These are phyloP conservation scores for Candida sanyiensis DNA, from an alignment of 805 yeast genomes.

Conservation along the genomic window DNA sequence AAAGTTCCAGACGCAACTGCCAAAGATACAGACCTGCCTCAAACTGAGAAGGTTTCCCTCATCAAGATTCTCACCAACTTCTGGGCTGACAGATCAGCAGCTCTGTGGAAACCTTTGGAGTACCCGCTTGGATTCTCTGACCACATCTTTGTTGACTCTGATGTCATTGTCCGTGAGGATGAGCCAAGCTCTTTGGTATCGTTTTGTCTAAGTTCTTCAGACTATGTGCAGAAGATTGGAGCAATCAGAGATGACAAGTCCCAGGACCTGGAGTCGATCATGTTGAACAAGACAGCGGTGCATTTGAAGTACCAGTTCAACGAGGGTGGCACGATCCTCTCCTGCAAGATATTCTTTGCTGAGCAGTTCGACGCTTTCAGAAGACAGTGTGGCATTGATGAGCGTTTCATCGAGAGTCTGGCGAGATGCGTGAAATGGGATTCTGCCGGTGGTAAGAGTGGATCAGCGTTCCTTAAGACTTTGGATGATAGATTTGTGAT, in stretches of 20 bases:
- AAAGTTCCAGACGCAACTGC: constrained; percentile 16
- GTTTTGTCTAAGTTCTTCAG: constrained; percentile 81
- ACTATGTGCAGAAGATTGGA: constrained; percentile 63
- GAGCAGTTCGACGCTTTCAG: constrained; percentile 96
- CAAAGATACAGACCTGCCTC: constrained; percentile 27
- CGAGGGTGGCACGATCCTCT: constrained; percentile 74
- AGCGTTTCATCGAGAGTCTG: constrained; percentile 77
- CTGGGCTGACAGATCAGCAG: constrained; percentile 97
- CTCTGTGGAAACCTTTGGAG: constrained; percentile 87
- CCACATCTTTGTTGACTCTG: constrained; percentile 89
- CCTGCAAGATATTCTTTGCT: constrained; percentile 91
- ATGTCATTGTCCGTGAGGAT: constrained; percentile 89
- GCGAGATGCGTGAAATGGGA: constrained; percentile 95
- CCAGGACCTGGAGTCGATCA: constrained; percentile 48
- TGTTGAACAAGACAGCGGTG: constrained; percentile 79
- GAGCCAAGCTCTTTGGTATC: constrained; percentile 95
- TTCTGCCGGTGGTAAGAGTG: constrained; percentile 93
- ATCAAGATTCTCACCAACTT: constrained; percentile 81
- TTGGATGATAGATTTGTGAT: constrained; percentile 84
- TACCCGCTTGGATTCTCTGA: constrained; percentile 77
- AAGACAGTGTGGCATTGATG: constrained; percentile 71
- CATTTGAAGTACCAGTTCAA: constrained; percentile 90
- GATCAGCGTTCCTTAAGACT: constrained; percentile 89
- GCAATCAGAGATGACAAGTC: constrained; percentile 13
- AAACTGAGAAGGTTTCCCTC: constrained; percentile 67